A percentile compares a stretch with the other conserved stretches of the same genome.
Conservation (phyloP, 768 basidiomycete genomes). For the Postia placenta region DNA sequence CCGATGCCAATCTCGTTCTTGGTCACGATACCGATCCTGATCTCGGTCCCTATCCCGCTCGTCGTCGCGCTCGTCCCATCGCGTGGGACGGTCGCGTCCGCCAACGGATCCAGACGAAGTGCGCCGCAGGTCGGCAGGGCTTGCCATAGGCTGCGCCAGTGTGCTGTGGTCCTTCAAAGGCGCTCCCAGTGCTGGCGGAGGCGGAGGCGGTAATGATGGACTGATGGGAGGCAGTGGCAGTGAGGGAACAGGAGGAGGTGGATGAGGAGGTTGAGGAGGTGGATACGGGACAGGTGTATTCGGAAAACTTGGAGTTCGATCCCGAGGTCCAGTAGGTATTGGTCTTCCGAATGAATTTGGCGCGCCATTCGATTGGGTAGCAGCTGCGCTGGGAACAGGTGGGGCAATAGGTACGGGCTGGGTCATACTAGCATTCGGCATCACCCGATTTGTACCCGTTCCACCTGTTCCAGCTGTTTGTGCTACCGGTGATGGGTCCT, state of each 20-base stretch:
- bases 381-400: not conserved
- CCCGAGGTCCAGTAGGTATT: not conserved
- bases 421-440: not conserved
- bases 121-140: not conserved
- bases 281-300: not conserved
- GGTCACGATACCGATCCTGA: not conserved
- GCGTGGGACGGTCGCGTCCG: not conserved
- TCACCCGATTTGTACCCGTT: not conserved
- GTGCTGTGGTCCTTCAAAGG: not conserved
- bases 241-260: not conserved
- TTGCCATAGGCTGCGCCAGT: not conserved
- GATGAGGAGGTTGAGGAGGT: not conserved
- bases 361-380: not conserved
- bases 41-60: constrained; percentile 4
- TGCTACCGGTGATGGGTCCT: not conserved
- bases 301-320: not conserved
- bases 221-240: not conserved
- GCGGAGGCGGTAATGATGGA: not conserved
- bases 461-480: not conserved
- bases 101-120: not conserved
- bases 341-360: not conserved
- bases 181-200: not conserved
- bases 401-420: not conserved
- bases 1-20: not conserved
- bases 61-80: not conserved